These are phyloP conservation scores for Arabis hirsuta DNA, from an alignment of 345 rosid species.

Conservation along the genomic window DNA sequence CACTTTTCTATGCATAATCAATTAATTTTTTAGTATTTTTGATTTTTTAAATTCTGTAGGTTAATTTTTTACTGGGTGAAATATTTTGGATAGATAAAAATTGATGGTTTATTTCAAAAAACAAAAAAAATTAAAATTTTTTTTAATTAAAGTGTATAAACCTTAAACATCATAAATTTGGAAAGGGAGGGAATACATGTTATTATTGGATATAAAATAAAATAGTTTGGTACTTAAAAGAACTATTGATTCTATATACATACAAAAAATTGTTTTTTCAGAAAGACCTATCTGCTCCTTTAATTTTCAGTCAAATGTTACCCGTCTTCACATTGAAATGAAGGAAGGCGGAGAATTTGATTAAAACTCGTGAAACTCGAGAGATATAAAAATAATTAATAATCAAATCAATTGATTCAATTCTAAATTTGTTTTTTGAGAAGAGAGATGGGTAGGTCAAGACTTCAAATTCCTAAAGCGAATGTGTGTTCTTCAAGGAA, in stretches of 20 bases:
- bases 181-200: not conserved
- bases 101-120: no score
- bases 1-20: no score
- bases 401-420: no score
- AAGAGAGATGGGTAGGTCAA: not conserved
- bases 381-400: not conserved
- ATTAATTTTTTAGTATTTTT: no score
- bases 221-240: slow-evolving; percentile 21
- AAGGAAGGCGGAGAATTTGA: not conserved
- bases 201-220: not conserved
- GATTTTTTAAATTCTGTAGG: no score
- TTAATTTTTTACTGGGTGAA: no score
- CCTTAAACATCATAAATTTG: no score
- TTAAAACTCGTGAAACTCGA: not conserved
- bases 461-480: slow-evolving; percentile 11
- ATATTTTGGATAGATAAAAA: no score
- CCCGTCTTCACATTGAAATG: not conserved
- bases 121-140: no score
- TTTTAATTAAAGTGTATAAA: no score
- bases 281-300: not conserved
- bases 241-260: not conserved
- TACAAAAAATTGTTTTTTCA: not conserved
- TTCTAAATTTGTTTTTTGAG: not conserved
- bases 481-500: slow-evolving; percentile 4
- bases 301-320: not conserved